phyloP scores from a whole-genome alignment of 192 early-diverging fungal species.

The Rhizoclosmatium globosum region DNA sequence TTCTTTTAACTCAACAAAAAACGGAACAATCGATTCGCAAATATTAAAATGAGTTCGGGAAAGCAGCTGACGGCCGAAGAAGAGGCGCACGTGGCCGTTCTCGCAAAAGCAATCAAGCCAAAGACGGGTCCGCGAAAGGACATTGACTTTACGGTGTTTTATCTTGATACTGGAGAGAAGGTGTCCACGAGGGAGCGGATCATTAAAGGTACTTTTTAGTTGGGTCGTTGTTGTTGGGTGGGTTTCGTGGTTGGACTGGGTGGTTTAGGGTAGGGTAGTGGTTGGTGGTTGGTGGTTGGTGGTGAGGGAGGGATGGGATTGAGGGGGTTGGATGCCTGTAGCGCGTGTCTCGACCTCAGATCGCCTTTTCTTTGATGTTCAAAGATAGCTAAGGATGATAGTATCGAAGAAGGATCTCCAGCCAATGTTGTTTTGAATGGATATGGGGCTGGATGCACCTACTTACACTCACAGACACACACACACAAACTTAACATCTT shows the following conservation, averaged over 20 bases:
- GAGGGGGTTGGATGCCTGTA: neutral
- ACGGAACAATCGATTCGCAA: too few relatives aligned
- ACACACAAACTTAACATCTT: neutral
- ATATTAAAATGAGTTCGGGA: constrained; percentile 1
- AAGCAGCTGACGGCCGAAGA: constrained; percentile 9
- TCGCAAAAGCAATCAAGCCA: constrained; percentile 34
- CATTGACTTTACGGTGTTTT: constrained; percentile 85
- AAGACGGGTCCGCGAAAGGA: constrained; percentile 32
- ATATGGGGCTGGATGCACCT: neutral
- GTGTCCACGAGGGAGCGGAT: constrained; percentile 79
- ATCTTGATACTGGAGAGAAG: constrained; percentile 72
- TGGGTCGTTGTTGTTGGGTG: neutral
- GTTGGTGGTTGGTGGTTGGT: neutral
- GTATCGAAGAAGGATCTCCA: too few relatives aligned
- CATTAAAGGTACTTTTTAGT: constrained; percentile 70
- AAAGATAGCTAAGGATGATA: neutral
- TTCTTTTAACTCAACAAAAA: too few relatives aligned
- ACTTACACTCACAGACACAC: neutral
- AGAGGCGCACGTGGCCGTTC: constrained; percentile 19
- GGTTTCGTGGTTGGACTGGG: neutral
- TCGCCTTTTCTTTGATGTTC: neutral
- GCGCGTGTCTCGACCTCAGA: neutral
- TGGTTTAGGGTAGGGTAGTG: neutral
- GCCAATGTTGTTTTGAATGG: too few relatives aligned
- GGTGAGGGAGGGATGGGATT: neutral